Conservation (phyloP, 1,284 basidiomycete genomes). For the Omphalotus olearius region DNA sequence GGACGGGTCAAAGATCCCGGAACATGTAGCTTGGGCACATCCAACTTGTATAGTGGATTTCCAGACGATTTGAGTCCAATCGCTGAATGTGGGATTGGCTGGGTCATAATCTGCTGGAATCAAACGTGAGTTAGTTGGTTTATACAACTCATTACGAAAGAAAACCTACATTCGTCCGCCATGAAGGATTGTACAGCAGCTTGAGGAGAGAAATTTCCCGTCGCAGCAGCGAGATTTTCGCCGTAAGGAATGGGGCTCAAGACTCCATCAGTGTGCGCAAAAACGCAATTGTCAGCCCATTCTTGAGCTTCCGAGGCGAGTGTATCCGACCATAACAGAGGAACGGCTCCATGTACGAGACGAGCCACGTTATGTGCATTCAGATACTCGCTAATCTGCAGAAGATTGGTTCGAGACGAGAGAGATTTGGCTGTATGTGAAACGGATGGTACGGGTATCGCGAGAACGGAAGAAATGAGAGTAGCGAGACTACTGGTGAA, state of each 20-base stretch:
- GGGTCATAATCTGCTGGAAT: conserved; percentile 27
- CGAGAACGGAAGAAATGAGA: conserved; percentile 17
- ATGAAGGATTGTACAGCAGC: conserved; percentile 45
- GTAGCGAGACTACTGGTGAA: conserved; percentile 15
- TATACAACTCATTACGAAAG: conserved; percentile 2
- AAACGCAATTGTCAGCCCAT: conserved; percentile 47
- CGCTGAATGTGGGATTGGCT: conserved; percentile 32
- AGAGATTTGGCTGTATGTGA: conserved; percentile 13
- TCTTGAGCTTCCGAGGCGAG: conserved; percentile 41
- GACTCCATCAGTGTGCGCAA: conserved; percentile 40
- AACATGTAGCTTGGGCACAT: conserved; percentile 41
- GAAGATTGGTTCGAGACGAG: conserved; percentile 14
- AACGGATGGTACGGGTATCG: conserved; percentile 3
- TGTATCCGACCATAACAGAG: conserved; percentile 41
- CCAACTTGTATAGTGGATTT: conserved; percentile 48
- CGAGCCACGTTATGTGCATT: conserved; percentile 45
- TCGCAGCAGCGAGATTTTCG: conserved; percentile 54
- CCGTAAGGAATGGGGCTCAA: conserved; percentile 39
- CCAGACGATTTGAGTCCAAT: conserved; percentile 59
- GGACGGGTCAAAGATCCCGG: conserved; percentile 32
- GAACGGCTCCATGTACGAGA: conserved; percentile 32
- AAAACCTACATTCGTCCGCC: conserved; percentile 40
- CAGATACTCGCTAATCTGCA: conserved; percentile 34
- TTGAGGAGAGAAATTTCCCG: conserved; percentile 39
- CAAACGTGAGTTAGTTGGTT: conserved; percentile 9